Conservation (phyloP, 805 yeast species). For the Saturnispora galanensis region DNA sequence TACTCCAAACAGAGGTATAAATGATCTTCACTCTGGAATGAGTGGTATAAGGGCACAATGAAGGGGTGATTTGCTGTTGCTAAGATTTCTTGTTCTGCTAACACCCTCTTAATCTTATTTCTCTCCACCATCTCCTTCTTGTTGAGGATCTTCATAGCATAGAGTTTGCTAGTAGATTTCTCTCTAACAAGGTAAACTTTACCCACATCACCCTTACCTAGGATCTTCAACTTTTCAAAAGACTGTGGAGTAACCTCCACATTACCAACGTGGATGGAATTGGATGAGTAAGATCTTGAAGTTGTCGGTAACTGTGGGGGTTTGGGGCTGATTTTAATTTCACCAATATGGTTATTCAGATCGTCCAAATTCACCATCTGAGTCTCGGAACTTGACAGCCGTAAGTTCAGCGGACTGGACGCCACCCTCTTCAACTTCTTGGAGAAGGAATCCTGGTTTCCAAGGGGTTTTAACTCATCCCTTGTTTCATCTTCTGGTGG, state of each 20-base stretch:
- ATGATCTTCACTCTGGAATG: constrained; percentile 89
- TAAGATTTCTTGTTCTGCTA: constrained; percentile 93
- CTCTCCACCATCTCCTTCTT: constrained; percentile 93
- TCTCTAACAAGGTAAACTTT: constrained; percentile 89
- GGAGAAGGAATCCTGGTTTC: constrained; percentile 1
- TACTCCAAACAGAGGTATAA: constrained; percentile 95
- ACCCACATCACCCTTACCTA: constrained; percentile 98
- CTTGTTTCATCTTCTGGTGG: constrained; percentile 7
- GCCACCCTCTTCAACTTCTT: background rate
- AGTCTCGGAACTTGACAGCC: background rate
- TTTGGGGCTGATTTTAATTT: constrained; percentile 29
- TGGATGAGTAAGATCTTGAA: constrained; percentile 57
- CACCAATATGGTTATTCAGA: constrained; percentile 29
- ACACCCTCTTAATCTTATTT: constrained; percentile 86
- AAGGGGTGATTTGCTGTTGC: constrained; percentile 96
- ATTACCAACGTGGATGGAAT: constrained; percentile 62
- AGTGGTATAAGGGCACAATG: constrained; percentile 90
- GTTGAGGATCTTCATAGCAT: constrained; percentile 86
- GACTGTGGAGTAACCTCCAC: constrained; percentile 80
- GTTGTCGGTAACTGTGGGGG: constrained; percentile 18
- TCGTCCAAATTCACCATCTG: constrained; percentile 12
- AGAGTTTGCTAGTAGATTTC: constrained; percentile 59
- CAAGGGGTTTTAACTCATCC: constrained; percentile 12
- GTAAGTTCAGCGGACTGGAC: background rate
- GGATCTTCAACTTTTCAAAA: constrained; percentile 78